phyloP scores from a whole-genome alignment of 768 basidiomycete genomes.

The Boletellus emodensis region DNA sequence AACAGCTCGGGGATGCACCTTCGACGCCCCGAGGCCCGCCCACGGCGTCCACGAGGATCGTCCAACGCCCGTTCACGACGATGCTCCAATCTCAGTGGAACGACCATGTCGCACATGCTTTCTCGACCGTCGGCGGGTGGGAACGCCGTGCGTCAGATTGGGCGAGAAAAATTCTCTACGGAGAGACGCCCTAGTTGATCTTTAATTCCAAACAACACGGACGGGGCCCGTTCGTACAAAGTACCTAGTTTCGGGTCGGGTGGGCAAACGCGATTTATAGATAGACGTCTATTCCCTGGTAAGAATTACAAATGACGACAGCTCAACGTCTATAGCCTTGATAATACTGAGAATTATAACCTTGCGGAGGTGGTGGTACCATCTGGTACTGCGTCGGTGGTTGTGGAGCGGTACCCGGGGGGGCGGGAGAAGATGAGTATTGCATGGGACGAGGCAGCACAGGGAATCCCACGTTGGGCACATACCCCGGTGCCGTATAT shows the following conservation, averaged over 20 bases:
- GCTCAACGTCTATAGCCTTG: slow-evolving; percentile 29
- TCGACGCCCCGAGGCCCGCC: slow-evolving; percentile 46
- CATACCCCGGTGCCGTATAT: slow-evolving; percentile 15
- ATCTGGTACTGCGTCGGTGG: slow-evolving; percentile 26
- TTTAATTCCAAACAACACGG: background rate
- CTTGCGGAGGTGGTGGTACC: slow-evolving; percentile 30
- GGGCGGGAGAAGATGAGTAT: slow-evolving; percentile 15
- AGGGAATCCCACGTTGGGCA: slow-evolving; percentile 18
- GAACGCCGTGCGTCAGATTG: slow-evolving; percentile 45
- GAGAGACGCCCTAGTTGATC: background rate
- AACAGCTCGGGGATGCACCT: slow-evolving; percentile 49
- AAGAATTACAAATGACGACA: background rate
- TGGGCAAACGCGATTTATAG: background rate
- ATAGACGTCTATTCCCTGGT: background rate
- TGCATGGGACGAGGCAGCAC: slow-evolving; percentile 29
- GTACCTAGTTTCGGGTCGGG: background rate
- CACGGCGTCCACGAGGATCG: slow-evolving; percentile 52
- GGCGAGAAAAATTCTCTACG: slow-evolving; percentile 46
- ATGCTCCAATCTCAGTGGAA: slow-evolving; percentile 59
- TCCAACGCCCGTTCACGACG: slow-evolving; percentile 41
- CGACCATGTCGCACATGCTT: slow-evolving; percentile 45
- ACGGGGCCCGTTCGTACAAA: background rate
- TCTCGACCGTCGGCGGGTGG: slow-evolving; percentile 41
- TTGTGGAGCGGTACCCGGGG: slow-evolving; percentile 10
- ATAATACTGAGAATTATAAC: slow-evolving; percentile 27